These are phyloP conservation scores for Metschnikowia chrysomelidarum DNA, from an alignment of 805 yeast species.

Conservation along the genomic window DNA sequence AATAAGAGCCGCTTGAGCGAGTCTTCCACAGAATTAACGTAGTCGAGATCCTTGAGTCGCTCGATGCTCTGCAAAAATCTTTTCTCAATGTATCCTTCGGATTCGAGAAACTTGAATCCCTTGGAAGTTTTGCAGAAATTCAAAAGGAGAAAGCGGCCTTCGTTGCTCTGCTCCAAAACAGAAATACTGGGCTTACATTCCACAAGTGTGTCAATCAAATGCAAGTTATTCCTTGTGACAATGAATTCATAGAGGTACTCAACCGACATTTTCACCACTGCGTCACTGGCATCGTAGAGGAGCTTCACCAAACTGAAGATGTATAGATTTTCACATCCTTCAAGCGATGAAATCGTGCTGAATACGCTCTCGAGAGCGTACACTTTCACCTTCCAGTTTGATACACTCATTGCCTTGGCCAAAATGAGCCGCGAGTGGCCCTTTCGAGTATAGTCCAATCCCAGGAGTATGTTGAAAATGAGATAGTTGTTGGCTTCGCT, in stretches of 20 bases:
- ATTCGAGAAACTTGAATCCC: constrained; percentile 64
- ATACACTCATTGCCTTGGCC: constrained; percentile 58
- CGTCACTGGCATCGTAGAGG: constrained; percentile 55
- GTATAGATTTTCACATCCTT: constrained; percentile 46
- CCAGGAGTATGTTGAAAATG: constrained; percentile 54
- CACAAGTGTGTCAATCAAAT: constrained; percentile 51
- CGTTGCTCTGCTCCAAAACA: constrained; percentile 22
- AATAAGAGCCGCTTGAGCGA: constrained; percentile 15
- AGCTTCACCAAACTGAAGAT: constrained; percentile 59
- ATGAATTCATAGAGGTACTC: constrained; percentile 23
- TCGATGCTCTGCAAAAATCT: constrained; percentile 10
- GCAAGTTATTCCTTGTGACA: constrained; percentile 23
- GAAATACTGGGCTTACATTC: constrained; percentile 53
- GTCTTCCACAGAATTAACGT: constrained; percentile 14
- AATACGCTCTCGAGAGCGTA: constrained; percentile 57
- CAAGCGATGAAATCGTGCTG: constrained; percentile 34
- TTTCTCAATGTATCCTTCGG: constrained; percentile 39
- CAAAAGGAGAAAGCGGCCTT: constrained; percentile 50
- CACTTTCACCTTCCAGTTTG: constrained; percentile 49
- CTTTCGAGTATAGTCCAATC: constrained; percentile 56
- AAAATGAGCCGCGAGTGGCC: constrained; percentile 70
- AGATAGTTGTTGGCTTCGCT: constrained; percentile 45
- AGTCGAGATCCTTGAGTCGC: constrained; percentile 12
- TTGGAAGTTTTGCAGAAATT: constrained; percentile 60
- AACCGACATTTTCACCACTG: constrained; percentile 22